Evolutionary conservation across 768 basidiomycete genomes (phyloP), one percentile per base, ranked within the genome.

Genomic region (Mycena sanguinolenta): DNA sequence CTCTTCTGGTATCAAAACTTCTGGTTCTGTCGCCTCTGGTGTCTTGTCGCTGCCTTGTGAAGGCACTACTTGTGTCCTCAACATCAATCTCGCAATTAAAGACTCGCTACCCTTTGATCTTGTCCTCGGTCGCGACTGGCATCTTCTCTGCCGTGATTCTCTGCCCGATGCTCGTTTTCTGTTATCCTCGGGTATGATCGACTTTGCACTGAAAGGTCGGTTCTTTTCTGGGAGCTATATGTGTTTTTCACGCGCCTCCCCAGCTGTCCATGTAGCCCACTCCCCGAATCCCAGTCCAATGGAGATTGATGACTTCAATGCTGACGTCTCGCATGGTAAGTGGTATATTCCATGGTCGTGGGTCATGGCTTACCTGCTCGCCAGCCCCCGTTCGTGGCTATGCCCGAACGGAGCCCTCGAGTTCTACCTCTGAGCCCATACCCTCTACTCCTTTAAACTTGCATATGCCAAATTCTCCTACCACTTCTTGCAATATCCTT

Each of bases 121-220:
- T 8, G 38, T 60, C 30, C 58, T 60, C 9, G 58, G 58, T 17
- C 58, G 58, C 2, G 58, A 46, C 42, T 60, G 58, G 42, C 2
- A 19, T 8, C 39, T 19, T 2, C 44, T 19, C 16, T 14, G 38
- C 23, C 38, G 39, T 25, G 38, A 44, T 4, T 19, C 42, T 13
- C 3, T 42, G 3, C 5, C 28, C 19, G 39, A 27, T 9, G 4
- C 39, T 60, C 7, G n/a, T 5, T 44, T 60, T 27, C 30, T 44
- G 8, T 10, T 10, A 17, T 30, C 25, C 42, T 49, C 30, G 27
- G 54, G 9, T 19, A 16, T 34, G 10, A 13, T 34, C 30, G 12
- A n/a, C 9, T 27, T 28, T 17, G 23, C 46, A 49, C 14, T 16
- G 16, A 16, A n/a, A n/a, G n/a, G n/a, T n/a, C n/a, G n/a, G n/a